Conservation (phyloP, 2,329 filamentous ascomycete genomes). For the Fusarium sp. region DNA sequence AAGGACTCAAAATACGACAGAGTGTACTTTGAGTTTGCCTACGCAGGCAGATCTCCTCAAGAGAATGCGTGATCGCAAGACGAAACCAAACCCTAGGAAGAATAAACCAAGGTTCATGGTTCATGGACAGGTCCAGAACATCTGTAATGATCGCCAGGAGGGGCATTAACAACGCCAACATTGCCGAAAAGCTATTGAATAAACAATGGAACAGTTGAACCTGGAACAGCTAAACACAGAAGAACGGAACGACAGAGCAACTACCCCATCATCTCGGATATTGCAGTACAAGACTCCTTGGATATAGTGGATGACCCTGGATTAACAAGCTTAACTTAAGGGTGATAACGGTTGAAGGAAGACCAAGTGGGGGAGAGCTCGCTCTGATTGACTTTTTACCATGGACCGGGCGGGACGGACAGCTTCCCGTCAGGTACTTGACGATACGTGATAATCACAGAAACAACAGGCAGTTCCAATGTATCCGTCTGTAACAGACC, state of each 20-base stretch:
- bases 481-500: background rate
- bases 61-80: conserved; percentile 17
- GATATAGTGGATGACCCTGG: conserved; percentile 12
- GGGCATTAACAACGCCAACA: conserved; percentile 6
- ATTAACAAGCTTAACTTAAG: conserved; percentile 17
- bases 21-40: background rate
- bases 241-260: conserved; percentile 1
- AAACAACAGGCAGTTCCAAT: background rate
- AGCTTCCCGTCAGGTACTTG: conserved; percentile 6
- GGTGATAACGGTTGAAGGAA: conserved; percentile 8
- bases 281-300: conserved; percentile 15
- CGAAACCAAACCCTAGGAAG: conserved; percentile 21
- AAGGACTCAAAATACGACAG: background rate
- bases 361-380: conserved; percentile 11
- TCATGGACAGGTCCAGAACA: conserved; percentile 6
- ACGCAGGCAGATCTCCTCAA: background rate
- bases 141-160: conserved; percentile 36
- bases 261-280: conserved; percentile 13
- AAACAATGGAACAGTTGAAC: conserved; percentile 6
- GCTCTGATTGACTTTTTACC: conserved; percentile 10
- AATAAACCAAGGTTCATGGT: conserved; percentile 11
- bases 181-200: background rate
- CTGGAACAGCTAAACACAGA: conserved; percentile 2
- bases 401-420: conserved; percentile 31
- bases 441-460: background rate